These are phyloP conservation scores for Colletotrichum coccodes DNA, from an alignment of 2,329 filamentous ascomycete species.

Conservation along the genomic window DNA sequence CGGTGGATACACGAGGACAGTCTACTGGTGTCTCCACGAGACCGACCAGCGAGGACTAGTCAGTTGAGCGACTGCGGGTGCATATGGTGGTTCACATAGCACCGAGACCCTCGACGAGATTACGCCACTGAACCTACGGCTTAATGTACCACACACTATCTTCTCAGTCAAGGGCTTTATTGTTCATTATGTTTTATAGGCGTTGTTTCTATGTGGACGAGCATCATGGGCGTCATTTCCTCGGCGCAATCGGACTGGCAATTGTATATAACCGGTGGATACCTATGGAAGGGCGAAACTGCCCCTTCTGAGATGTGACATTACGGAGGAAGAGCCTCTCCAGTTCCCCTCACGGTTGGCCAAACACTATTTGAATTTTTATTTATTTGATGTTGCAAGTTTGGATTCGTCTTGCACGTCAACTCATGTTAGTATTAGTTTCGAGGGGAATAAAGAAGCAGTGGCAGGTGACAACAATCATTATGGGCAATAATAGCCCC, in stretches of 20 bases:
- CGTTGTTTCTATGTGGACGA: slow-evolving; percentile 12
- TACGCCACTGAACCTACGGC: background rate
- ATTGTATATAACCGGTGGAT: slow-evolving; percentile 21
- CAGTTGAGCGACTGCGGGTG: slow-evolving; percentile 64
- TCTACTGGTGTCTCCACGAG: slow-evolving; percentile 16
- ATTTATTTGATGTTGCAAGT: slow-evolving; percentile 6
- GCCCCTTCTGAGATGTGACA: background rate
- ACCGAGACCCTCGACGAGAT: background rate
- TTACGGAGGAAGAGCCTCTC: background rate
- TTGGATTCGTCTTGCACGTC: slow-evolving; percentile 7
- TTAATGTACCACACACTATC: slow-evolving; percentile 7
- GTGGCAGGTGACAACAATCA: background rate
- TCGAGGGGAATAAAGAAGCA: background rate
- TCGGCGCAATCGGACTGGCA: slow-evolving; percentile 13
- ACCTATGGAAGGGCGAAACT: slow-evolving; percentile 4
- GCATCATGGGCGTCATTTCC: slow-evolving; percentile 8
- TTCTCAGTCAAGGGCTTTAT: background rate
- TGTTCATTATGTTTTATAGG: background rate
- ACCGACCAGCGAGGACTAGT: slow-evolving; percentile 22
- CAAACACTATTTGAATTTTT: background rate
- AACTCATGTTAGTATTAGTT: slow-evolving; percentile 4
- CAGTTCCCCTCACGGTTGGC: background rate
- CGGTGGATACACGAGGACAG: slow-evolving; percentile 31
- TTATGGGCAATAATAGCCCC: background rate
- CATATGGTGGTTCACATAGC: slow-evolving; percentile 60